Percentiles rank a stretch among this genome's conserved stretches.
Conservation (phyloP, 2,329 filamentous ascomycete species). For the Lecanicillium sp. region DNA sequence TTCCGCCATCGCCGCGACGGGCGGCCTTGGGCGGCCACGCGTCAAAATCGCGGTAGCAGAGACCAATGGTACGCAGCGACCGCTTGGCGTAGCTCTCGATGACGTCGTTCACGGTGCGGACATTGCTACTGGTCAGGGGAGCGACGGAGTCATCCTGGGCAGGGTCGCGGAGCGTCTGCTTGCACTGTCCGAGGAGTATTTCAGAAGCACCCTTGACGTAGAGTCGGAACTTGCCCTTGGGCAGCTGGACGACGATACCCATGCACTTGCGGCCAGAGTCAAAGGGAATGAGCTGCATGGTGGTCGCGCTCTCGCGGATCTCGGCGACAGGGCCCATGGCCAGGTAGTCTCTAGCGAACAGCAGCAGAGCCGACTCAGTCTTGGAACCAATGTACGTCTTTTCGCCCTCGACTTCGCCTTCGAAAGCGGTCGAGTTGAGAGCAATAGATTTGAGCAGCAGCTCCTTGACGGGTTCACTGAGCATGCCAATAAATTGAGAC, state of each 20-base stretch:
- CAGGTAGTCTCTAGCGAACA: conserved; percentile 60
- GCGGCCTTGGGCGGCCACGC: conserved; percentile 71
- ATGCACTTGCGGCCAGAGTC: conserved; percentile 71
- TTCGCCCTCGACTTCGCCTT: conserved; percentile 63
- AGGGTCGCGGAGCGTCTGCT: conserved; percentile 44
- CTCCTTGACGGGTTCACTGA: conserved; percentile 42
- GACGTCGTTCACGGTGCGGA: conserved; percentile 53
- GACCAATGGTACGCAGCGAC: conserved; percentile 77
- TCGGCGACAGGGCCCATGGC: conserved; percentile 60
- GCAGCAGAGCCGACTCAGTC: conserved; percentile 69
- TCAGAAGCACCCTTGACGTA: conserved; percentile 62
- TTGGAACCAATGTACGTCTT: conserved; percentile 69
- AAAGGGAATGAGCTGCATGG: conserved; percentile 66
- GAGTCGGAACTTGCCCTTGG: conserved; percentile 46
- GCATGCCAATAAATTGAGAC: conserved; percentile 41
- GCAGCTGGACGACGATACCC: conserved; percentile 51
- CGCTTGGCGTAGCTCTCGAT: conserved; percentile 74
- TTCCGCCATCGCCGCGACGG: conserved; percentile 47
- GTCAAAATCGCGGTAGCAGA: conserved; percentile 78
- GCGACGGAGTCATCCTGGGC: conserved; percentile 36
- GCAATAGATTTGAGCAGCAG: conserved; percentile 54
- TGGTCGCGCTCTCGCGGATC: conserved; percentile 53
- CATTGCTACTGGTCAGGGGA: conserved; percentile 46
- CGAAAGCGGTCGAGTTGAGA: conserved; percentile 69
- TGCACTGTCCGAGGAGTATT: conserved; percentile 54